These are phyloP conservation scores for Yamadazyma philogaea DNA, from an alignment of 805 yeast genomes.

Conservation along the genomic window DNA sequence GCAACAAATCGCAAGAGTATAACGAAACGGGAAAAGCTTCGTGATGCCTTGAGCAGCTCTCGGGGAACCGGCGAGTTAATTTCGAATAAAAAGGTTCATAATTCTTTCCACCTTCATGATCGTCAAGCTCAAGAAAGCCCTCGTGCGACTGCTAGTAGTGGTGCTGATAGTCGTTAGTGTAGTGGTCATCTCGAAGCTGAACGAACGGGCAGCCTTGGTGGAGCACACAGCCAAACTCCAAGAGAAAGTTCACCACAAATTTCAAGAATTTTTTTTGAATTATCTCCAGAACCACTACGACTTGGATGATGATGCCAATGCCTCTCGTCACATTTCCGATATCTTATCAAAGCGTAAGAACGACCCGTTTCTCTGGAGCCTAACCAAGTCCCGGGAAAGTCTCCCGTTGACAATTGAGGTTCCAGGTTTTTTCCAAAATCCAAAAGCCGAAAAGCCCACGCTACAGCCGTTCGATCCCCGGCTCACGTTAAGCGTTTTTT, in stretches of 20 bases:
- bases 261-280: constrained; percentile 18
- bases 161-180: background rate
- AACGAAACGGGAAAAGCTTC: too few species aligned
- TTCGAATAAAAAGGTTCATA: background rate
- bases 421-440: background rate
- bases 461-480: constrained; percentile 50
- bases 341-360: background rate
- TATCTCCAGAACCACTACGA: constrained; percentile 17
- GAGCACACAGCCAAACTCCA: constrained; percentile 14
- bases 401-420: constrained; percentile 3
- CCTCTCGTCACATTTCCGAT: constrained; percentile 1
- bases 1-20: too few species aligned
- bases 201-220: background rate
- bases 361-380: constrained; percentile 6
- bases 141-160: constrained; percentile 5
- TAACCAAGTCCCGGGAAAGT: background rate
- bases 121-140: constrained; percentile 5
- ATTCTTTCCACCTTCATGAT: background rate
- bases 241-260: constrained; percentile 16
- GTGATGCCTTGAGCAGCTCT: too few species aligned
- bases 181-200: background rate
- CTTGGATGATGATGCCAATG: constrained; percentile 10
- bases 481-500: constrained; percentile 48
- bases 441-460: constrained; percentile 12
- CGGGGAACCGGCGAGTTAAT: too few species aligned